A percentile compares a stretch with the other conserved stretches of the same genome.
These are phyloP conservation scores for Eragrostis tef DNA, from an alignment of 202 grass and related monocot species.

Conservation along the genomic window DNA sequence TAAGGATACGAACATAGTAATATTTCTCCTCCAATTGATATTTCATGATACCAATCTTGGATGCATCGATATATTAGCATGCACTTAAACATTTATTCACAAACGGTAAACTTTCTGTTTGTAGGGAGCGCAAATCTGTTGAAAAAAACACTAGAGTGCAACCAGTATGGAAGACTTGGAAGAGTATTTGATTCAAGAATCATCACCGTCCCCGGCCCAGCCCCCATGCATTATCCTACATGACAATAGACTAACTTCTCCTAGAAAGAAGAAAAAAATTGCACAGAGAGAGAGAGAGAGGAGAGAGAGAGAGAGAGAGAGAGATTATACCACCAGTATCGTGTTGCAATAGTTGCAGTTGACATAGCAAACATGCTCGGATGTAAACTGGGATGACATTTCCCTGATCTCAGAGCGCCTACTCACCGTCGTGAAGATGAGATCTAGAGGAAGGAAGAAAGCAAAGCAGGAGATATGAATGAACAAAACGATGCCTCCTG, in stretches of 20 bases:
- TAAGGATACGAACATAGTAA: background rate
- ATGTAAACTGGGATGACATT: conserved; percentile 65
- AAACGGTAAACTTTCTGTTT: background rate
- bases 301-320: conserved; percentile 11
- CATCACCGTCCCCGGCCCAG: background rate
- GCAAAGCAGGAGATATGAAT: conserved; percentile 43
- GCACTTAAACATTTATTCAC: conserved; percentile 10
- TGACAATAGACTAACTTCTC: background rate
- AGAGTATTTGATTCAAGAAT: conserved; percentile 8
- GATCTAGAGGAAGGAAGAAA: conserved; percentile 18
- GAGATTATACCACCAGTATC: conserved; percentile 70
- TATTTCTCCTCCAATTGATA: conserved; percentile 33
- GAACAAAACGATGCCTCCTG: conserved; percentile 49
- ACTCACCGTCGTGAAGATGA: background rate
- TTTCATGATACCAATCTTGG: conserved; percentile 26
- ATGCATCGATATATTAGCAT: background rate
- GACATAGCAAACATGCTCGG: conserved; percentile 85
- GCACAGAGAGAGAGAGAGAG: background rate
- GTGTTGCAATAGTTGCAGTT: conserved; percentile 97
- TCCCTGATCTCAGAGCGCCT: conserved; percentile 31
- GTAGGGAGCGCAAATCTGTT: background rate
- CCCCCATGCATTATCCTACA: background rate
- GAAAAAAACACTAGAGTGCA: background rate
- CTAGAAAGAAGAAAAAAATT: background rate
- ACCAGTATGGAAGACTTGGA: conserved; percentile 17